These are phyloP conservation scores for Diatrype stigma DNA, from an alignment of 2,329 filamentous ascomycete species.

Conservation along the genomic window DNA sequence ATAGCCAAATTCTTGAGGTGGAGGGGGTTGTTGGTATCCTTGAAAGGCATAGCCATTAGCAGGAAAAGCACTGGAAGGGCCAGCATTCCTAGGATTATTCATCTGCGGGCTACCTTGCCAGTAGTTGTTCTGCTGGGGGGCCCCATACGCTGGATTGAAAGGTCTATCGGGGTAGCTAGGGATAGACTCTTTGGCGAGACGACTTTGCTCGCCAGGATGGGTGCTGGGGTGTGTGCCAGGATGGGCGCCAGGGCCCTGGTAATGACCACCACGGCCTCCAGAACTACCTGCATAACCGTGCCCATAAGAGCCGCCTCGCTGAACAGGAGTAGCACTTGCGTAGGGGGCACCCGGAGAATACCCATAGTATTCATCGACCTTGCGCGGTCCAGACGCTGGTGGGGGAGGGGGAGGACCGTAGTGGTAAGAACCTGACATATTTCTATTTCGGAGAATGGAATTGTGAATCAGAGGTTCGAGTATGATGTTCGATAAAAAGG, in stretches of 20 bases:
- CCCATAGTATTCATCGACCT: constrained; percentile 1
- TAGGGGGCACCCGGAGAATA: constrained; percentile 33
- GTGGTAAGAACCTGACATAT: constrained; percentile 1
- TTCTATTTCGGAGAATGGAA: no score
- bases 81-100: constrained; percentile 22
- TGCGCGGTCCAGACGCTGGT: constrained; percentile 17
- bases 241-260: constrained; percentile 13
- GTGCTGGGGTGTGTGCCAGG: constrained; percentile 13
- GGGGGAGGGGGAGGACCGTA: constrained; percentile 26
- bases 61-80: constrained; percentile 39
- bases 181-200: constrained; percentile 4
- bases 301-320: constrained; percentile 21
- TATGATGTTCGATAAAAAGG: no score
- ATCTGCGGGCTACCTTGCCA: constrained; percentile 28
- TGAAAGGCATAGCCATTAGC: constrained; percentile 32
- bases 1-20: constrained; percentile 38
- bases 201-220: constrained; percentile 21
- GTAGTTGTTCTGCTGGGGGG: constrained; percentile 25
- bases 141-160: constrained; percentile 19
- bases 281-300: constrained; percentile 17
- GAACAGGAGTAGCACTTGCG: constrained; percentile 36
- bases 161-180: constrained; percentile 5
- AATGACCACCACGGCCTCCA: constrained; percentile 18
- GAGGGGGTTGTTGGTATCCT: constrained; percentile 35
- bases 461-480: no score